Evolutionary conservation across 352 stramenopile species (phyloP).

Genomic region (Phytophthora megakarya): DNA sequence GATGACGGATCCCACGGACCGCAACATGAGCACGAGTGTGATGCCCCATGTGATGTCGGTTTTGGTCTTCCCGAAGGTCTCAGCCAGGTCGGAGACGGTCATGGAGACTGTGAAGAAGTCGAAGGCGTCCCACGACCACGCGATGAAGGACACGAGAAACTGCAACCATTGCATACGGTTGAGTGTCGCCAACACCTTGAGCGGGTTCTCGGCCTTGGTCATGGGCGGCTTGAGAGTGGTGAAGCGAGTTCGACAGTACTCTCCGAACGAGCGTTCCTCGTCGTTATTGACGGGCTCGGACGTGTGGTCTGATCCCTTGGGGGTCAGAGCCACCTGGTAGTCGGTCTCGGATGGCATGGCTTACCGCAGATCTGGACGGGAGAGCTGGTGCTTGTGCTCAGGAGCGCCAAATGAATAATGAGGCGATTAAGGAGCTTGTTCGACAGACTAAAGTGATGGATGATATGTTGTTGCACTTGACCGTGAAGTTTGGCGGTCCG

Average conservation of each 20-base stretch:
- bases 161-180: conserved; percentile 48
- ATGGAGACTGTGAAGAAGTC: conserved; percentile 68
- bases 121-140: conserved; percentile 61
- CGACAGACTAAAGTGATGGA: neutral
- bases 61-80: conserved; percentile 50
- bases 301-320: conserved; percentile 27
- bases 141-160: conserved; percentile 42
- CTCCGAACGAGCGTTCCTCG: conserved; percentile 33
- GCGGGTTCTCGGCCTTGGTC: conserved; percentile 36
- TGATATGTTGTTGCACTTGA: conserved; percentile 1
- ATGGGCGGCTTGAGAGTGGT: conserved; percentile 51
- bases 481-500: conserved; percentile 8
- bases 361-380: conserved; percentile 7
- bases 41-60: conserved; percentile 64
- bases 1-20: conserved; percentile 45
- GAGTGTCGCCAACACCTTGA: conserved; percentile 34
- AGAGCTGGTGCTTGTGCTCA: conserved; percentile 14
- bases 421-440: neutral
- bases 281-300: conserved; percentile 30
- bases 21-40: conserved; percentile 58
- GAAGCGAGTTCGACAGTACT: conserved; percentile 45
- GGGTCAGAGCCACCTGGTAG: conserved; percentile 39
- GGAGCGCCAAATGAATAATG: conserved; percentile 22
- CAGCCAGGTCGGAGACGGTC: conserved; percentile 52
- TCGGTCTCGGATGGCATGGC: conserved; percentile 30